A percentile compares a stretch with the other conserved stretches of the same genome.
phyloP scores from a whole-genome alignment of 305 asterid species.

The Vinca major region DNA sequence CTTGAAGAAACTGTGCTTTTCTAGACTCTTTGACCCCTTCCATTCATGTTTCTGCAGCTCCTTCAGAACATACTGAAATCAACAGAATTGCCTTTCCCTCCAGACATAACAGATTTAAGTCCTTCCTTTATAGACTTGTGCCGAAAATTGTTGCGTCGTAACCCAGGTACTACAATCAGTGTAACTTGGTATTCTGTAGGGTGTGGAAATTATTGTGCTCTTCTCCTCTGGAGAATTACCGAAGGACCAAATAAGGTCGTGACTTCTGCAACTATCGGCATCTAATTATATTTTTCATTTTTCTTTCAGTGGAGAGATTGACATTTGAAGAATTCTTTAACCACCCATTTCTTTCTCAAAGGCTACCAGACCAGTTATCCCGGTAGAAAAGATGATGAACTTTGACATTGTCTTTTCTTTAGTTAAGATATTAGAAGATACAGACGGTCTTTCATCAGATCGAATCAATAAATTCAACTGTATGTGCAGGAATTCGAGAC shows the following conservation, averaged over 20 bases:
- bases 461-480: not conserved
- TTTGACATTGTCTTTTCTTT: constrained; percentile 16
- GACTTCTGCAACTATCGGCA: not conserved
- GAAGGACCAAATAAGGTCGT: not conserved
- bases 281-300: constrained; percentile 5
- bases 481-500: constrained; percentile 33
- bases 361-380: constrained; percentile 38
- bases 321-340: constrained; percentile 89
- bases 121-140: constrained; percentile 73
- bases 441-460: not conserved
- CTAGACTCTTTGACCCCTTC: not conserved
- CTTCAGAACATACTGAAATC: constrained; percentile 75
- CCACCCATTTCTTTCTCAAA: constrained; percentile 71
- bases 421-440: not conserved
- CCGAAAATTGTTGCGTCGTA: constrained; percentile 67
- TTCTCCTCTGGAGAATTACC: not conserved
- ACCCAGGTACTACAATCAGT: constrained; percentile 53
- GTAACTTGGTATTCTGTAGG: constrained; percentile 1
- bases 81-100: constrained; percentile 66
- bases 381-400: constrained; percentile 39
- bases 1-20: not conserved
- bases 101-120: constrained; percentile 51
- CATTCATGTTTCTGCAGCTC: constrained; percentile 43
- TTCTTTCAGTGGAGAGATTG: constrained; percentile 72
- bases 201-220: not conserved